A percentile compares a stretch with the other conserved stretches of the same genome.
Evolutionary conservation across 1,284 basidiomycete species (phyloP).

Genomic region (Chalciporus sp.): DNA sequence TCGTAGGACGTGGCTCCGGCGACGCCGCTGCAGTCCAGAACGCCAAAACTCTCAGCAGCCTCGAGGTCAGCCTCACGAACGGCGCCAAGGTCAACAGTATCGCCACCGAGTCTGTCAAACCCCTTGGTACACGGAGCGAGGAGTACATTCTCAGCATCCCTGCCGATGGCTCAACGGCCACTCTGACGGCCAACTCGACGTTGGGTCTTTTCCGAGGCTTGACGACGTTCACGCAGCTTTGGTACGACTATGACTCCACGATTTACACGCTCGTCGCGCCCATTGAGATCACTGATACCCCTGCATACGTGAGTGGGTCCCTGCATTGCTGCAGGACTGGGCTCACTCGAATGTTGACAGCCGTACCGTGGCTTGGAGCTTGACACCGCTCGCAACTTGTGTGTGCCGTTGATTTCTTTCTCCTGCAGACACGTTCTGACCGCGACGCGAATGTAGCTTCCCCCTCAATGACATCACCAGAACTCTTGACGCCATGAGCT

Average conservation of each 20-base stretch:
- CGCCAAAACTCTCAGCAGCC: constrained; percentile 34
- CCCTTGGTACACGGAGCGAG: constrained; percentile 62
- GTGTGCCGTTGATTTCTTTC: constrained; percentile 14
- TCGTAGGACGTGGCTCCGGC: constrained; percentile 51
- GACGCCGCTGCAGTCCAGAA: constrained; percentile 35
- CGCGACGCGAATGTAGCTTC: constrained; percentile 46
- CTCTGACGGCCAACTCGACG: constrained; percentile 68
- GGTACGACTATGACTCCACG: constrained; percentile 54
- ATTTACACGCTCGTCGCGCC: constrained; percentile 66
- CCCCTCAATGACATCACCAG: constrained; percentile 67
- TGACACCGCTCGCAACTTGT: constrained; percentile 76
- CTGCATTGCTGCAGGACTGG: too few relatives aligned
- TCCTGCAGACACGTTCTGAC: neutral
- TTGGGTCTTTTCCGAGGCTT: constrained; percentile 81
- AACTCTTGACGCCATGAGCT: constrained; percentile 85
- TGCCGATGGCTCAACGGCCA: constrained; percentile 57
- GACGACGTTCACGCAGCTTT: constrained; percentile 82
- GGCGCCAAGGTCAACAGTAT: constrained; percentile 43
- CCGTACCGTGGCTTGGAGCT: constrained; percentile 81
- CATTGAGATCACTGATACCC: constrained; percentile 59
- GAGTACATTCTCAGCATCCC: constrained; percentile 69
- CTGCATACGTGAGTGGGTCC: constrained; percentile 57
- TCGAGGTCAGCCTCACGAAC: constrained; percentile 46
- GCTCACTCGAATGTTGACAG: constrained; percentile 36
- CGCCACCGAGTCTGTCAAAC: constrained; percentile 55